Conservation (phyloP, 305 asterid species). For the Rubia peregrina region DNA sequence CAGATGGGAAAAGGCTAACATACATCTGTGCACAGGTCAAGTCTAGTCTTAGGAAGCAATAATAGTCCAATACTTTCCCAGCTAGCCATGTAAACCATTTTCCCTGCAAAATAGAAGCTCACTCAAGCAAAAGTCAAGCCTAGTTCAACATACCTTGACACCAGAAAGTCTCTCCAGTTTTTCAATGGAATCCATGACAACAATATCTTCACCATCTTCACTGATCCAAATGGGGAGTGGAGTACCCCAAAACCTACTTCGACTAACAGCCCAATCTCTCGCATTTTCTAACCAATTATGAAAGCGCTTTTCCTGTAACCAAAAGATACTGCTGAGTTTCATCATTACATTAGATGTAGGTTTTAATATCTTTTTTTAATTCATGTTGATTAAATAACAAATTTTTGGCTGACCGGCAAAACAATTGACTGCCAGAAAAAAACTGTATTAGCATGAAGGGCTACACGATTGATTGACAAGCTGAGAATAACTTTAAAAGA, state of each 20-base stretch:
- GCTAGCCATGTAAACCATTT: conserved; percentile 12
- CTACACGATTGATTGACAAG: neutral
- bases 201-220: conserved; percentile 76
- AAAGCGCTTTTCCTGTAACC: conserved; percentile 69
- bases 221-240: conserved; percentile 95
- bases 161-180: conserved; percentile 83
- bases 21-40: neutral
- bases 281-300: conserved; percentile 99
- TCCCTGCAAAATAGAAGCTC: neutral
- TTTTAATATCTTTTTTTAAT: neutral
- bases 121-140: neutral
- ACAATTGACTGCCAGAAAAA: neutral
- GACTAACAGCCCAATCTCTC: conserved; percentile 94
- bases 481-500: neutral
- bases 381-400: neutral
- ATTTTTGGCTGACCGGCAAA: neutral
- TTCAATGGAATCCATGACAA: conserved; percentile 76
- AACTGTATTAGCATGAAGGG: neutral
- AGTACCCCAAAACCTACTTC: conserved; percentile 99
- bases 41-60: conserved; percentile 23
- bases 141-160: conserved; percentile 30
- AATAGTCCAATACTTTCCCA: conserved; percentile 71
- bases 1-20: neutral
- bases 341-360: neutral
- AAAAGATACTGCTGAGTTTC: neutral